Evolutionary conservation across 257 asterid species (phyloP).

Genomic region (Pogostemon cablin): DNA sequence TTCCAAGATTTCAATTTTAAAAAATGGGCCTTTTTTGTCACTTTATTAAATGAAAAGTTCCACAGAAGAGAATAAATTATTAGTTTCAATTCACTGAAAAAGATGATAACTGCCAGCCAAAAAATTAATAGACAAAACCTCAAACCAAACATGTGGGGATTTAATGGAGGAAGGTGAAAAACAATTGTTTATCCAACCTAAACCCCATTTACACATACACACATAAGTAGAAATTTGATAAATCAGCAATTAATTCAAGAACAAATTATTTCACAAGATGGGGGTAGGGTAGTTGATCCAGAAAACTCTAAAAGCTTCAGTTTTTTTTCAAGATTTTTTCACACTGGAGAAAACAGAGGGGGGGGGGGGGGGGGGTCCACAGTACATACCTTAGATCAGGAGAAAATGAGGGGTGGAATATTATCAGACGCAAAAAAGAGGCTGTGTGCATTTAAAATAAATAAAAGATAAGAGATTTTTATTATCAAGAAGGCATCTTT

Average conservation of each 20-base stretch:
- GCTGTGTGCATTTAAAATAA: conserved; percentile 10
- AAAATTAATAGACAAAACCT: conserved; percentile 26
- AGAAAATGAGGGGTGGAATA: conserved; percentile 24
- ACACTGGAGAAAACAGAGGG: conserved; percentile 1
- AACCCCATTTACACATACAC: conserved; percentile 5
- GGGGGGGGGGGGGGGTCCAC: conserved; percentile 4
- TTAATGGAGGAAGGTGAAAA: conserved; percentile 26
- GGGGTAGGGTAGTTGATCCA: conserved; percentile 4
- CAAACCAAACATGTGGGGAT: conserved; percentile 32
- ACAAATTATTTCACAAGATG: conserved; percentile 13
- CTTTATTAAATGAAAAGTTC: conserved; percentile 15
- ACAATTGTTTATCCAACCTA: conserved; percentile 16
- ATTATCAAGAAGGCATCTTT: conserved; percentile 23
- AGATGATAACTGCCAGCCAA: conserved; percentile 33
- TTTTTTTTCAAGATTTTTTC: conserved; percentile 24
- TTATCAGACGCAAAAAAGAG: conserved; percentile 9
- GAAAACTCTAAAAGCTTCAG: conserved; percentile 22
- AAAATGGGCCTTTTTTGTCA: conserved; percentile 9
- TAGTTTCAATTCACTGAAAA: conserved; percentile 20
- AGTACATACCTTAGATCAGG: conserved; percentile 44
- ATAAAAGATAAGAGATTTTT: conserved; percentile 19
- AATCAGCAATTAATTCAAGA: conserved; percentile 30
- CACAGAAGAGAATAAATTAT: neutral
- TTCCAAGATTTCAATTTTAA: conserved; percentile 15
- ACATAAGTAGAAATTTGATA: conserved; percentile 3